Base-by-base conservation (phyloP, 352 stramenopile genomes). In the Phytophthora litchii region DNA sequence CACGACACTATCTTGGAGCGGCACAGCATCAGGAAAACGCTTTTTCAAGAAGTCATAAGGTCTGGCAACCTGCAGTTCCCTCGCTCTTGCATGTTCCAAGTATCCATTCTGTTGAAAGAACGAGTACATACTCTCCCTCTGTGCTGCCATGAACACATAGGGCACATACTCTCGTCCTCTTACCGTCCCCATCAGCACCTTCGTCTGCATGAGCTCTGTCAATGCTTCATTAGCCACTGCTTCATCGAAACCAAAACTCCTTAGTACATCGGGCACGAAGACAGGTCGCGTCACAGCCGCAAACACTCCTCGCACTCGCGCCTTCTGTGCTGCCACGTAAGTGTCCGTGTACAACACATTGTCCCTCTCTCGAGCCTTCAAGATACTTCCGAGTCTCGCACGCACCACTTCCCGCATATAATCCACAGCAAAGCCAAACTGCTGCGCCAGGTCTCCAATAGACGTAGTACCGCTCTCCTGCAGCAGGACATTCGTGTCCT, bases 41-140 rank as follows among this genome's bases (percentile, higher is more conserved):
- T 77, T 79, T 52, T 83, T 86, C 31, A 95, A 52, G 45, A 92
- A 93, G 17, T 95, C 82, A 31, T 76, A 91, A 8, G 86, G 80
- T 3, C 82, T 71, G 13, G 74, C 46, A 19, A 91, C 77, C 41
- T 93, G 76, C 50, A 92, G 56, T 50, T 91, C 67, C 34, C 63
- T 43, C 0, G 86, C 82, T 36, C 83, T 65, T 10, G 70, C 43
- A 46, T 92, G 72, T 27, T 89, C 76, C 25, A 94, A 52, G 54
- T 89, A 95, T 23, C 82, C 81, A 50, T 95, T 95, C 56, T 92
- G 73, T 65, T 89, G 72, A 54, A 94, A 95, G 54, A 95, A 95
- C n/a, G 77, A 89, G 67, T 83, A 89, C 72, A 94, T 81, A 40
- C 70, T 84, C 56, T 85, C 74, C 11, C 80, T 74, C 66, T 95